Conservation (phyloP, 2,329 filamentous ascomycete genomes). For the Aspergillus ochraceoroseus region DNA sequence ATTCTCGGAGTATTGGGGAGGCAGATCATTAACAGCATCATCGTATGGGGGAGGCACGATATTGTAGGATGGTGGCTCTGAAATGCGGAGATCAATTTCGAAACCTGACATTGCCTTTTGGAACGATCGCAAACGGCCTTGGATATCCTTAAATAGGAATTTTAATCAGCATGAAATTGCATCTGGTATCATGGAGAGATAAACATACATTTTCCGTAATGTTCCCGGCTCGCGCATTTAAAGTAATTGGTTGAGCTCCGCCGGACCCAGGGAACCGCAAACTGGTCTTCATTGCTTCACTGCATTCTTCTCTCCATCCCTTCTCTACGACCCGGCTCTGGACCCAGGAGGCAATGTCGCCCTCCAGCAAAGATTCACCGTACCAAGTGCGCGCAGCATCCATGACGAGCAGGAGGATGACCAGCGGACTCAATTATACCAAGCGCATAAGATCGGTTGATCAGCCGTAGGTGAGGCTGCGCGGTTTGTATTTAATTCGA, state of each 20-base stretch:
- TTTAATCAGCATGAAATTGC: too few relatives aligned
- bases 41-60: slow-evolving; percentile 32
- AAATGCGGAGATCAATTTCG: slow-evolving; percentile 14
- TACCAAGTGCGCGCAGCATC: slow-evolving; percentile 14
- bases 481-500: background rate
- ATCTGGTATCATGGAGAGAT: too few relatives aligned
- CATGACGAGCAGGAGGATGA: slow-evolving; percentile 13
- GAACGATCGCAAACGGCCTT: slow-evolving; percentile 2
- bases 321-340: background rate
- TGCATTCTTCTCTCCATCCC: background rate
- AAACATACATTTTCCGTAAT: background rate
- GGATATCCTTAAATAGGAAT: too few relatives aligned
- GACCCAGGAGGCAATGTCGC: background rate
- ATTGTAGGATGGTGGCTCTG: slow-evolving; percentile 21
- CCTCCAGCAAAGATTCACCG: slow-evolving; percentile 1
- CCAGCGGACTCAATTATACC: slow-evolving; percentile 11
- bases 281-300: too few relatives aligned
- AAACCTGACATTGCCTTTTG: slow-evolving; percentile 6
- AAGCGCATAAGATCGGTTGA: slow-evolving; percentile 16
- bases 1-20: slow-evolving; percentile 32
- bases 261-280: background rate
- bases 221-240: background rate
- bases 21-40: slow-evolving; percentile 32
- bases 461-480: slow-evolving; percentile 9
- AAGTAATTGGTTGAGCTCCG: background rate